Percentiles rank a stretch among this genome's conserved stretches.
These are phyloP conservation scores for Penicillium chermesinum DNA, from an alignment of 495 filamentous ascomycete species.

Conservation along the genomic window DNA sequence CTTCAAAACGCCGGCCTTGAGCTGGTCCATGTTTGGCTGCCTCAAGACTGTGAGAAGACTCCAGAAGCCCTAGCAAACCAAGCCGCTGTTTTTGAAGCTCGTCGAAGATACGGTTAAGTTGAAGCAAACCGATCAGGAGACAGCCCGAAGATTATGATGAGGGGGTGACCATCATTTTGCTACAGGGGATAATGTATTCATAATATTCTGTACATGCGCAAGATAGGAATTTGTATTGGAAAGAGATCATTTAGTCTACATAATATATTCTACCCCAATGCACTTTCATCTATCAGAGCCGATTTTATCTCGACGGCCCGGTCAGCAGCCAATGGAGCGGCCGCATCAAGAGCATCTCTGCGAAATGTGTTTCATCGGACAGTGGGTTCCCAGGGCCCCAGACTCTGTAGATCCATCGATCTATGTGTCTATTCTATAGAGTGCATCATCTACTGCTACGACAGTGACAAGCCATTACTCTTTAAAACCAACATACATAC, in stretches of 20 bases:
- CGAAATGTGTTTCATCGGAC: slow-evolving; percentile 73
- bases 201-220: too few species aligned
- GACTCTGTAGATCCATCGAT: slow-evolving; percentile 79
- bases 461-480: slow-evolving; percentile 43
- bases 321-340: slow-evolving; percentile 65
- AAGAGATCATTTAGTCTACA: too few species aligned
- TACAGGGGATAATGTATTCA: too few species aligned
- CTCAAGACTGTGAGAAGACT: slow-evolving; percentile 5
- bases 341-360: slow-evolving; percentile 64
- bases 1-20: slow-evolving; percentile 50
- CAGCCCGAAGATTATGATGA: too few species aligned
- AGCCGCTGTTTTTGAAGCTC: slow-evolving; percentile 11
- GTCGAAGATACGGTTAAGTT: background rate
- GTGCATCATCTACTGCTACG: background rate
- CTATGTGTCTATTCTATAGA: slow-evolving; percentile 58
- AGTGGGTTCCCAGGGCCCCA: slow-evolving; percentile 67
- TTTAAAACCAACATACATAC: slow-evolving; percentile 72
- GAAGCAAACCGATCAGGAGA: too few species aligned
- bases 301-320: slow-evolving; percentile 70
- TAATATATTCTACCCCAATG: too few species aligned
- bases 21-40: slow-evolving; percentile 42
- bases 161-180: too few species aligned
- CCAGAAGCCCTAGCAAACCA: slow-evolving; percentile 8
- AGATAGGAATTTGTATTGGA: too few species aligned
- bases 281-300: slow-evolving; percentile 90